A percentile compares a stretch with the other conserved stretches of the same genome.
Conservation (phyloP, 2,329 filamentous ascomycete species). For the Alternaria alternata region DNA sequence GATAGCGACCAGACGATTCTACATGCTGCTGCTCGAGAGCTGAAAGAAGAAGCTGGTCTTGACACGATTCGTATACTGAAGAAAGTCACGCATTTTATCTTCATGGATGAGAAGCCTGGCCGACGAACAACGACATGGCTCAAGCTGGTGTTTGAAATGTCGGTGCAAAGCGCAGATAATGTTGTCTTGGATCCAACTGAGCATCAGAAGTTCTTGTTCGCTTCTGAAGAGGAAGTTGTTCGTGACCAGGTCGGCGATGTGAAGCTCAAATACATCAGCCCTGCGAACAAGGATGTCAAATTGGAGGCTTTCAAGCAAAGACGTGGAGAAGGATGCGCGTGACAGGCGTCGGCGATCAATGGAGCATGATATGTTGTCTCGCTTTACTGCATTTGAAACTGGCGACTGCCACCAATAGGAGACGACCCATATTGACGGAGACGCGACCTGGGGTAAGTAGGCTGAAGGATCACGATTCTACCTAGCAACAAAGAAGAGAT, state of each 20-base stretch:
- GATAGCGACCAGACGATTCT: constrained; percentile 57
- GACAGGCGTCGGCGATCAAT: background rate
- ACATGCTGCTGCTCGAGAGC: constrained; percentile 59
- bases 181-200: constrained; percentile 51
- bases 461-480: background rate
- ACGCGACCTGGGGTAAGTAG: background rate
- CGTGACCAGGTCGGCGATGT: constrained; percentile 38
- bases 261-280: constrained; percentile 42
- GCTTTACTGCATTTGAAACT: constrained; percentile 8
- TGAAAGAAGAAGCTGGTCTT: constrained; percentile 62
- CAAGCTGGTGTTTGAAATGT: constrained; percentile 49
- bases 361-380: constrained; percentile 1
- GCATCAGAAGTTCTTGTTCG: constrained; percentile 53
- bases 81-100: constrained; percentile 51
- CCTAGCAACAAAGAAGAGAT: background rate
- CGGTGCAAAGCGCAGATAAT: constrained; percentile 35
- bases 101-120: constrained; percentile 26
- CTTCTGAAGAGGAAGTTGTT: constrained; percentile 51
- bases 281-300: constrained; percentile 43
- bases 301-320: constrained; percentile 45
- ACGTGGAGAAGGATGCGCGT: constrained; percentile 15
- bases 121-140: constrained; percentile 37
- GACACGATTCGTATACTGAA: constrained; percentile 54
- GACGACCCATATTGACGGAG: constrained; percentile 6
- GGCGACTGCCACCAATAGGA: constrained; percentile 10